phyloP scores from a whole-genome alignment of 768 basidiomycete genomes.

The Kockovaella imperatae region DNA sequence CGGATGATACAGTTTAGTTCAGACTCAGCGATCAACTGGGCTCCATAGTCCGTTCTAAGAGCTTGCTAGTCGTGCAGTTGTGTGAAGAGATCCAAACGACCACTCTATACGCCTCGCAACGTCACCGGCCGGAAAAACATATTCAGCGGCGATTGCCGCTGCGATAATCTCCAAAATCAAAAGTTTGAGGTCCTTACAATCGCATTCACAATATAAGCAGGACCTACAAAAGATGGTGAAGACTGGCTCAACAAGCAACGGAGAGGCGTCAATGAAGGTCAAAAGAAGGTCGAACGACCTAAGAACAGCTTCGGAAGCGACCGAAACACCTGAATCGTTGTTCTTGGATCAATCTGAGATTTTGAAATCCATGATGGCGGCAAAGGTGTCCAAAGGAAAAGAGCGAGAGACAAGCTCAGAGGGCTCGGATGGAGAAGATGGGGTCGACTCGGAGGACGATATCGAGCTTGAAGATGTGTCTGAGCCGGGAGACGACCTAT shows the following conservation, averaged over 20 bases:
- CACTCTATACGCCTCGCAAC: too few relatives aligned
- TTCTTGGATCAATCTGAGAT: slow-evolving; percentile 28
- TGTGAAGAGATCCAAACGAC: background rate
- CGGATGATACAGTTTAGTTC: background rate
- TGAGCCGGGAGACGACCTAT: slow-evolving; percentile 6
- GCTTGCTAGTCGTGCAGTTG: background rate
- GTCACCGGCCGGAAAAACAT: too few relatives aligned
- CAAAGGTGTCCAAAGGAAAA: slow-evolving; percentile 22
- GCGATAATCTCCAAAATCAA: too few relatives aligned
- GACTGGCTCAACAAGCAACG: too few relatives aligned
- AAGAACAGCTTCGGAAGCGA: background rate
- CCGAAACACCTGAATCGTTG: background rate
- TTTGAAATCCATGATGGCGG: slow-evolving; percentile 34
- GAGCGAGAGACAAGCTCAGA: slow-evolving; percentile 7
- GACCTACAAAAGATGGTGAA: too few relatives aligned
- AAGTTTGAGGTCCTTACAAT: too few relatives aligned
- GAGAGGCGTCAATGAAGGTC: background rate
- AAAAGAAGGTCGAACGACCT: background rate
- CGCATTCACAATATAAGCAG: too few relatives aligned
- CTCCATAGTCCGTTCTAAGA: too few relatives aligned
- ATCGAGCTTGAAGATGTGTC: background rate
- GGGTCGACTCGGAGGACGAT: background rate
- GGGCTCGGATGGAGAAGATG: slow-evolving; percentile 9
- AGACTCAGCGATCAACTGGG: background rate
- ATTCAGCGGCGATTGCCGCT: too few relatives aligned